Evolutionary conservation across 2,329 filamentous ascomycete genomes (phyloP).

Genomic region (Emergomyces orientalis): DNA sequence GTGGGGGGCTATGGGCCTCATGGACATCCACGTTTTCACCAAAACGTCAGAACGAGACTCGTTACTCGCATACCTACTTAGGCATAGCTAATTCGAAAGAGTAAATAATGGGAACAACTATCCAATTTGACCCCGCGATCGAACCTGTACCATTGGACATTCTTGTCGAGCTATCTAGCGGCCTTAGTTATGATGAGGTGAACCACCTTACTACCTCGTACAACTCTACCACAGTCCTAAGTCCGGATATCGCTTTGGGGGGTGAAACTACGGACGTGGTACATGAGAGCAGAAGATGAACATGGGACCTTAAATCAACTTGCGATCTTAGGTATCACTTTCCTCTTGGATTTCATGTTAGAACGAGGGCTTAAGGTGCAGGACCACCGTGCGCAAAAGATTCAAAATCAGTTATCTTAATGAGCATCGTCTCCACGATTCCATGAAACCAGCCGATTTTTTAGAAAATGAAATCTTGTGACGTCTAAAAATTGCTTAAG

Average conservation of each 20-base stretch:
- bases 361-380: background rate
- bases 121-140: background rate
- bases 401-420: background rate
- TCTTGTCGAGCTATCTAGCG: background rate
- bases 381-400: background rate
- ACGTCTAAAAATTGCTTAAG: background rate
- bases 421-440: background rate
- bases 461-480: background rate
- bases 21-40: background rate
- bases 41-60: background rate
- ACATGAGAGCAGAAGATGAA: background rate
- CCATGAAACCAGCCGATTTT: background rate
- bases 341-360: background rate
- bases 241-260: background rate
- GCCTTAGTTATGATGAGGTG: background rate
- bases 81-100: background rate
- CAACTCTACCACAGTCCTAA: background rate
- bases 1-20: background rate
- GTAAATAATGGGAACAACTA: background rate
- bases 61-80: background rate
- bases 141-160: background rate
- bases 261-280: background rate
- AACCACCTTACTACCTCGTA: no score
- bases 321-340: background rate
- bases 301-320: background rate